Base-by-base conservation (phyloP, 805 yeast genomes). In the Kodamaea kakaduensis region DNA sequence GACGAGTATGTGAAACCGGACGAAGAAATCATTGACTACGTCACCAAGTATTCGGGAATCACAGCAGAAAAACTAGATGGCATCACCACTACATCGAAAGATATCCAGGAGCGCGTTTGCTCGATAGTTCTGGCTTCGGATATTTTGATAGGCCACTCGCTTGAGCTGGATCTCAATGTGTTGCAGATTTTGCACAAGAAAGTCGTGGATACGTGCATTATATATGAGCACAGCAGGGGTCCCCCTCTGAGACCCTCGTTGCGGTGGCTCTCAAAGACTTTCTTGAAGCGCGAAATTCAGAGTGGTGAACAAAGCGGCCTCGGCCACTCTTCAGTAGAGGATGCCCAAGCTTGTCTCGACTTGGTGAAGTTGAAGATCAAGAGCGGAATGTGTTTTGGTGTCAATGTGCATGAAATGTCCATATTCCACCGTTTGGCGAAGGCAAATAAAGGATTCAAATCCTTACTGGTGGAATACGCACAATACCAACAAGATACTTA, bases 41-140 rank as follows among this genome's bases (percentile, higher is more conserved):
- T 84, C 18, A 93, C 97, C 0, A 63, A 66, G 47, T 90, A 77
- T 51, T 86, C 96, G 19, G 98, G 98, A 0, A 86, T 90, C 32
- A 85, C 96, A 0, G 76, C 72, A 36, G 89, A 82, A 38, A 60
- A 69, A 48, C 64, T 93, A 5, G 48, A 55, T 10, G 70, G 65
- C 29, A 90, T 82, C 2, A 77, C 80, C 0, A 82, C 84, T 0
- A 76, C 82, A 0, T 54, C 82, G 10, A 41, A 55, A 12, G 95
- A 89, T 46, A 75, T 86, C 2, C 97, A 88, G 54, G 41, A 67
- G 2, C 64, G 70, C 47, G 39, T 93, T 5, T 33, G 74, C 2
- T 44, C 52, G 2, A 46, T 72, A 1, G 62, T 90, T 3, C 61
- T 75, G 5, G 48, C 70, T 2, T 59, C 64, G 12, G 97, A 88